These are phyloP conservation scores for Penicillium longicatenatum DNA, from an alignment of 495 filamentous ascomycete genomes.

Conservation along the genomic window DNA sequence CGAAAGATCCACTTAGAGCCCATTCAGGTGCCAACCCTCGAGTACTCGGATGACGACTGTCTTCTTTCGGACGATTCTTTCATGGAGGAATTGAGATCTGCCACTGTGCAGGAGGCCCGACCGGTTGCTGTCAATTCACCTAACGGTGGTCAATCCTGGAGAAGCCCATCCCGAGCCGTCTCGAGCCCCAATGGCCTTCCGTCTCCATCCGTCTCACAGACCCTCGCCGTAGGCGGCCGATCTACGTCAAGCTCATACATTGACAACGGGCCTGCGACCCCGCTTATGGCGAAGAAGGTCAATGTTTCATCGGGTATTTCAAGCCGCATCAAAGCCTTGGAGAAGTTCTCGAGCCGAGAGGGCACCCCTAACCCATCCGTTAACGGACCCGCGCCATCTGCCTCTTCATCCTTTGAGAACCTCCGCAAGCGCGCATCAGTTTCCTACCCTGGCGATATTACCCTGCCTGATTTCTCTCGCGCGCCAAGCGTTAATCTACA, in stretches of 20 bases:
- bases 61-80: constrained; percentile 82
- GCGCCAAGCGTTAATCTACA: constrained; percentile 36
- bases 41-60: constrained; percentile 62
- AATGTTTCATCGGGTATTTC: constrained; percentile 88
- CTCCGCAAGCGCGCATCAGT: constrained; percentile 47
- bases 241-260: constrained; percentile 42
- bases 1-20: constrained; percentile 54
- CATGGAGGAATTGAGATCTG: constrained; percentile 84
- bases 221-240: constrained; percentile 35
- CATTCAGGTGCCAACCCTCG: constrained; percentile 55
- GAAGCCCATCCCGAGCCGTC: constrained; percentile 49
- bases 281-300: constrained; percentile 65
- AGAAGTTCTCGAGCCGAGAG: constrained; percentile 65
- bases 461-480: constrained; percentile 30
- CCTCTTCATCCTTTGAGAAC: constrained; percentile 44
- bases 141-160: constrained; percentile 34
- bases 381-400: constrained; percentile 25
- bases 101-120: constrained; percentile 80
- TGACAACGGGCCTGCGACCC: constrained; percentile 31
- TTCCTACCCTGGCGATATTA: constrained; percentile 29
- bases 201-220: constrained; percentile 41
- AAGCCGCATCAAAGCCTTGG: constrained; percentile 84
- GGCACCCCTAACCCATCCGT: constrained; percentile 30
- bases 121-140: constrained; percentile 86
- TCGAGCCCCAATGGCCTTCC: constrained; percentile 47